A percentile compares a stretch with the other conserved stretches of the same genome.
Conservation (phyloP, 225 moss, liverwort and hornwort genomes). For the Sphagnum tenellum region DNA sequence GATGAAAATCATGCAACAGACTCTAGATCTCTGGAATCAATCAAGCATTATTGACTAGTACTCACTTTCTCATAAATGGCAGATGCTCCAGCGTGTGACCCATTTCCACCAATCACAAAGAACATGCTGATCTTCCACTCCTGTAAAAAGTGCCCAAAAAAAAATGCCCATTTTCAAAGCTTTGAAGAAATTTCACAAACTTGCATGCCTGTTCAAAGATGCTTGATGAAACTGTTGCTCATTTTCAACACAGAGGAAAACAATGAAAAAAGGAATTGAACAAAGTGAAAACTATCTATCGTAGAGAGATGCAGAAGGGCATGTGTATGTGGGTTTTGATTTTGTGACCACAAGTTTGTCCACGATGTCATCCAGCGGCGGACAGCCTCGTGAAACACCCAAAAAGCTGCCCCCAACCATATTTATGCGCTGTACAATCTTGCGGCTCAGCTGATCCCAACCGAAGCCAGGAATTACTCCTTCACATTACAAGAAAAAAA, state of each 20-base stretch:
- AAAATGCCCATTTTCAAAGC: no score
- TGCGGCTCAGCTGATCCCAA: conserved; percentile 45
- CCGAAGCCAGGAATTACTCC: no score
- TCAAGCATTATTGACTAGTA: not conserved
- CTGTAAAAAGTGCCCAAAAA: conserved; percentile 11
- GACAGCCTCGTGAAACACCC: conserved; percentile 83
- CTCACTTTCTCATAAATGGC: conserved; percentile 67
- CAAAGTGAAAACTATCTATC: not conserved
- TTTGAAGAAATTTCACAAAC: no score
- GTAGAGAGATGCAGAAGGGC: not conserved
- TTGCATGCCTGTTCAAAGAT: no score
- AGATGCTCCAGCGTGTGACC: conserved; percentile 84
- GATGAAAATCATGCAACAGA: no score
- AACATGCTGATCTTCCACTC: conserved; percentile 80
- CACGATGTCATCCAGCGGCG: conserved; percentile 72
- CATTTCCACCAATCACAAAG: conserved; percentile 94
- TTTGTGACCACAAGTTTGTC: conserved; percentile 57
- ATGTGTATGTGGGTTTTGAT: not conserved
- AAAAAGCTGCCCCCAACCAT: conserved; percentile 94
- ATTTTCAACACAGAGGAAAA: no score
- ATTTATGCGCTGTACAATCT: conserved; percentile 73
- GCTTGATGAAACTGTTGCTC: no score
- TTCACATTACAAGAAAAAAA: no score
- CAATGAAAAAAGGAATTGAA: no score
- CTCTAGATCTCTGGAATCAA: no score